These are phyloP conservation scores for Exobasidium rhododendri DNA, from an alignment of 1,284 basidiomycete species.

Conservation along the genomic window DNA sequence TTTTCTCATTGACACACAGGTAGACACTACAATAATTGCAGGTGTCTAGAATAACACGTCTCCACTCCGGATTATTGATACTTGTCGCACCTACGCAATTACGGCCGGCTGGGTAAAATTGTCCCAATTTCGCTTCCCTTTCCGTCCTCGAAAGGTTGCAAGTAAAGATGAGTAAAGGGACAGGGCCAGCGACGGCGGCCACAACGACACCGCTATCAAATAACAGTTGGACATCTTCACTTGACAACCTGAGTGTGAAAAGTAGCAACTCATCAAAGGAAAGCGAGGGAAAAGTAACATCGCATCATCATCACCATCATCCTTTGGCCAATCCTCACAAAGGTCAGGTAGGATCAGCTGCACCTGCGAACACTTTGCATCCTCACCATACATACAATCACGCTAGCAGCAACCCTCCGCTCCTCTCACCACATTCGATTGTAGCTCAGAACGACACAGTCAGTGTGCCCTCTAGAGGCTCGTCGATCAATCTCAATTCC, in stretches of 20 bases:
- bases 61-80: too few species aligned
- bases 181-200: not conserved
- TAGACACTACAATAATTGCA: too few species aligned
- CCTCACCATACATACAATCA: constrained; percentile 19
- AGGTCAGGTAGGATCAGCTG: too few species aligned
- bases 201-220: not conserved
- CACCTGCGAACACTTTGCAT: not conserved
- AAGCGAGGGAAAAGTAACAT: not conserved
- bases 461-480: constrained; percentile 19
- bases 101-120: too few species aligned
- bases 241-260: not conserved
- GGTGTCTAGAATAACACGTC: too few species aligned
- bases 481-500: constrained; percentile 13
- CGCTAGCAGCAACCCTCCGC: not conserved
- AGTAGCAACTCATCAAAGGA: not conserved
- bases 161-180: not conserved
- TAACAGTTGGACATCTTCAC: not conserved
- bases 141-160: constrained; percentile 19
- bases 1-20: too few species aligned
- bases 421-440: not conserved
- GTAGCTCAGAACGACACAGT: constrained; percentile 19
- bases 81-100: too few species aligned
- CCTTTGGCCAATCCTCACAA: too few species aligned
- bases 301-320: constrained; percentile 24
- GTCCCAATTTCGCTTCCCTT: constrained; percentile 24